Percentiles rank a stretch among this genome's conserved stretches.
phyloP scores from a whole-genome alignment of 139 green algal species.

The Tetradesmus lagerheimii region DNA sequence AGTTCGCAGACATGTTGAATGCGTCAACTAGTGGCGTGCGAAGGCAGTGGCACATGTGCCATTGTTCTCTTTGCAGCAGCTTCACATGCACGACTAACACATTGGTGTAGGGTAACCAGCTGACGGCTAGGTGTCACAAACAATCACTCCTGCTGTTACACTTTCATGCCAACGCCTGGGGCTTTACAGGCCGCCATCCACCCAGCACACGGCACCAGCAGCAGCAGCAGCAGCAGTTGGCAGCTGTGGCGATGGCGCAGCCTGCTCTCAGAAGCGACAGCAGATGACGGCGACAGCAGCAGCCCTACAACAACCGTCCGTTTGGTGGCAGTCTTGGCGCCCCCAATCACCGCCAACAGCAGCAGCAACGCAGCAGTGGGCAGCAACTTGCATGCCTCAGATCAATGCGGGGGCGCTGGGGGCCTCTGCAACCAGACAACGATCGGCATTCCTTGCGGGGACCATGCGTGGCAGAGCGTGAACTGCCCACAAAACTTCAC shows the following conservation, averaged over 20 bases:
- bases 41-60: too few relatives aligned
- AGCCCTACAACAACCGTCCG: background rate
- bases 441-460: background rate
- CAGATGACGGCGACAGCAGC: background rate
- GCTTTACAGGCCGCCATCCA: background rate
- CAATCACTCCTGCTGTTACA: too few relatives aligned
- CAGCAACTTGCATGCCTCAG: background rate
- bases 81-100: too few relatives aligned
- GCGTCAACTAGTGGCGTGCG: too few relatives aligned
- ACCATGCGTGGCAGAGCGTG: background rate
- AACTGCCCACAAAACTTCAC: background rate
- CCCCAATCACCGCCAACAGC: background rate
- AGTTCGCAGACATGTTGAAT: too few relatives aligned
- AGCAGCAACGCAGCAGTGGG: background rate
- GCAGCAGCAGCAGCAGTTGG: conserved; percentile 1
- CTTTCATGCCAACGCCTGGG: background rate
- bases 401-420: background rate
- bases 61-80: too few relatives aligned
- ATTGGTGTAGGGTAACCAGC: too few relatives aligned
- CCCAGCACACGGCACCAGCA: background rate
- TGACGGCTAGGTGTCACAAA: too few relatives aligned
- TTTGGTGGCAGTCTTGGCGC: background rate
- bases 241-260: background rate
- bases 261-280: conserved; percentile 2
- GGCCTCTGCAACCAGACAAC: background rate